Conservation (phyloP, 1,284 basidiomycete genomes). For the Puccinia hordei region DNA sequence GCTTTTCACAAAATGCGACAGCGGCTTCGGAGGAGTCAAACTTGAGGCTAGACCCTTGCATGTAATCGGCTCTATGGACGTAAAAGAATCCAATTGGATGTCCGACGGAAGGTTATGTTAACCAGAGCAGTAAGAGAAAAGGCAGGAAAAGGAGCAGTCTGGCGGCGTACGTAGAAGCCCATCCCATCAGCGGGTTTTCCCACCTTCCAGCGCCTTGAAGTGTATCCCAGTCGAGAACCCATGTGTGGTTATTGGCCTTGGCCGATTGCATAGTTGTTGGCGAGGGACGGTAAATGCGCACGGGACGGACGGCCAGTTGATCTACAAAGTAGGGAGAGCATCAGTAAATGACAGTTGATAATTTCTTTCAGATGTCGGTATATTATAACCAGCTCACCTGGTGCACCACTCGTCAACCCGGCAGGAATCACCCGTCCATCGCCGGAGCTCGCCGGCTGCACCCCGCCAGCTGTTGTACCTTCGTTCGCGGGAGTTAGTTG, state of each 20-base stretch:
- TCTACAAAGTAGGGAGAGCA: constrained; percentile 62
- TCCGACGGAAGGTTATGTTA: no score
- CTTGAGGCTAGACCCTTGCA: constrained; percentile 85
- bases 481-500: constrained; percentile 13
- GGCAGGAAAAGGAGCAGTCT: not conserved
- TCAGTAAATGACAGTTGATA: not conserved
- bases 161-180: constrained; percentile 73
- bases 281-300: constrained; percentile 90
- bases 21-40: constrained; percentile 91
- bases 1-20: constrained; percentile 88
- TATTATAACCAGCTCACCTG: constrained; percentile 19
- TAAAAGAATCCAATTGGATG: not conserved
- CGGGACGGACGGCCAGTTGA: constrained; percentile 80
- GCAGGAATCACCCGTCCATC: constrained; percentile 32
- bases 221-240: constrained; percentile 94
- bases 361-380: not conserved
- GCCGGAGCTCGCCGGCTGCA: constrained; percentile 8
- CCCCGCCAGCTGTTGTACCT: not conserved
- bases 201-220: constrained; percentile 84
- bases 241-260: constrained; percentile 78
- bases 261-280: constrained; percentile 96
- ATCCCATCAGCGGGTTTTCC: constrained; percentile 99
- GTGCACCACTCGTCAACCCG: constrained; percentile 48
- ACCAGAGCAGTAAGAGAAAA: not conserved
- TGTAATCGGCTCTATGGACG: constrained; percentile 81